Evolutionary conservation across 1,284 basidiomycete genomes (phyloP), one percentile per base, ranked within the genome.

Genomic region (Ustilago xerochloae): DNA sequence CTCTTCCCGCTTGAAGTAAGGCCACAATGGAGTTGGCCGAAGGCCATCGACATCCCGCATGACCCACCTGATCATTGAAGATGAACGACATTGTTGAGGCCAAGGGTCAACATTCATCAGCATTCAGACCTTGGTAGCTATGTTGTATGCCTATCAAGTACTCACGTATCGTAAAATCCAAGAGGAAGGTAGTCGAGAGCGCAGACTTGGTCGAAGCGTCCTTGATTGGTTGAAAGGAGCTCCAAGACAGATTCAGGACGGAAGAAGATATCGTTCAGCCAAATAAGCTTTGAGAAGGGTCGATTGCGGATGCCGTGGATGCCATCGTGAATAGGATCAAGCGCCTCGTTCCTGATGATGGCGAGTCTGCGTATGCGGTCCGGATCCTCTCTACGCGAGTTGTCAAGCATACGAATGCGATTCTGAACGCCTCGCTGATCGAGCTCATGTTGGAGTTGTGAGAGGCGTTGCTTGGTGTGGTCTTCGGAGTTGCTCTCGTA

Each of bases 131-230:
- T n/a, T n/a, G n/a, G n/a, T n/a, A n/a, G n/a, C n/a, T n/a, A n/a
- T n/a, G n/a, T n/a, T n/a, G n/a, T n/a, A n/a, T n/a, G n/a, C n/a
- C n/a, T n/a, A n/a, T n/a, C n/a, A n/a, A n/a, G n/a, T n/a, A n/a
- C 87, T 87, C 87, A 88, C 41, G 86, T 86, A 65, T 88, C 87
- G 75, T 88, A 88, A 24, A 86, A 85, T 80, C 85, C 85, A 61
- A 88, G 80, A 56, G 85, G 79, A 15, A 83, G 82, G 43, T 87
- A 87, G 82, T 89, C 89, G 68, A 89, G 82, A 12, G 85, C 89
- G 63, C 89, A 89, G 16, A 86, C 88, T 79, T 89, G 87, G 71
- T 89, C 89, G 65, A 87, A 89, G 12, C 84, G 79, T 9, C 87
- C 87, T 20, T 85, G 78, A 26, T 83, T 84, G 1, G 88, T 89